Conservation (phyloP, 2,329 filamentous ascomycete species). For the Ploettnerulaceae sp. region DNA sequence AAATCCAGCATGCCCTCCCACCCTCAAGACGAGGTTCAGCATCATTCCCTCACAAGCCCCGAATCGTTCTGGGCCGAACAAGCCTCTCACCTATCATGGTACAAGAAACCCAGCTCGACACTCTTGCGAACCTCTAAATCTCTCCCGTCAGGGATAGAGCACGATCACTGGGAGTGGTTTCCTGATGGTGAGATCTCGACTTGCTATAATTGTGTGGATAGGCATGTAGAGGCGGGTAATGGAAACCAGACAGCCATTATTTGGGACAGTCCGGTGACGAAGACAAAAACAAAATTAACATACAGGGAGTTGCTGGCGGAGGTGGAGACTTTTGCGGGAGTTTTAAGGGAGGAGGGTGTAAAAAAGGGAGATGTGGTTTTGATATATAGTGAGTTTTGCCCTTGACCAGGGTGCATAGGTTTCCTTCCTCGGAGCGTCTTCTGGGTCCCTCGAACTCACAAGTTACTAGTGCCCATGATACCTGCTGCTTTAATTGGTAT, state of each 20-base stretch:
- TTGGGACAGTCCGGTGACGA: constrained; percentile 83
- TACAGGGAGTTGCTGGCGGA: constrained; percentile 73
- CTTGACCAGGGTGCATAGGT: too few species aligned
- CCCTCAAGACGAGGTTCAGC: constrained; percentile 34
- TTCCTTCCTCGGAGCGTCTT: too few species aligned
- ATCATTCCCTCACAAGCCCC: constrained; percentile 59
- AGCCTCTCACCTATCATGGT: constrained; percentile 74
- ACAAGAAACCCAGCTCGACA: constrained; percentile 63
- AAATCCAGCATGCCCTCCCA: constrained; percentile 27
- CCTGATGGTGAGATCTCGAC: constrained; percentile 84
- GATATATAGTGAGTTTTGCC: constrained; percentile 66
- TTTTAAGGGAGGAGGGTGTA: constrained; percentile 76
- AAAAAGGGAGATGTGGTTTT: constrained; percentile 80
- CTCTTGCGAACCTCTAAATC: constrained; percentile 58
- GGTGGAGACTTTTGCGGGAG: constrained; percentile 76
- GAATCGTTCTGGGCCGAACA: constrained; percentile 71
- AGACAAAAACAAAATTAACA: constrained; percentile 64
- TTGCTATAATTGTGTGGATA: constrained; percentile 85
- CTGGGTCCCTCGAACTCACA: constrained; percentile 6
- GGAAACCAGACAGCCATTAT: constrained; percentile 71
- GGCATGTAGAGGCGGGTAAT: constrained; percentile 77
- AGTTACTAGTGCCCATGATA: constrained; percentile 79
- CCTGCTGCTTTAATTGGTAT: constrained; percentile 83
- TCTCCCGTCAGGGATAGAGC: constrained; percentile 54
- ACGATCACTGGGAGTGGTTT: constrained; percentile 87